Evolutionary conservation across 192 early-diverging fungal genomes (phyloP).

Genomic region (Obelidium mucronatum): DNA sequence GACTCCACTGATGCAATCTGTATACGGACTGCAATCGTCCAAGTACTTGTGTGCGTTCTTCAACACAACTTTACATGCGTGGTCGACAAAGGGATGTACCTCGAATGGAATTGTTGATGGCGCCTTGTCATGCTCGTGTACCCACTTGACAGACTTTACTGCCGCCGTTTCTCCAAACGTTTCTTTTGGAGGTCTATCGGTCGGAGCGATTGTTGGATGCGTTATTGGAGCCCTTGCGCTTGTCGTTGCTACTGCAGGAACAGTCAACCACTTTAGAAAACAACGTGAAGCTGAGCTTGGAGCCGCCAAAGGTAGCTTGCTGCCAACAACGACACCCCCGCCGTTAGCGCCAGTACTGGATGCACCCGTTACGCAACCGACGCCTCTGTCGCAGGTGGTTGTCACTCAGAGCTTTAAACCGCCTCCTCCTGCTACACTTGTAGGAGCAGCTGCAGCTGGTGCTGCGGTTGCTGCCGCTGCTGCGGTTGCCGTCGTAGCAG

Average conservation of each 20-base stretch:
- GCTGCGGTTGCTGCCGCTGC: background rate
- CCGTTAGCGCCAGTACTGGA: background rate
- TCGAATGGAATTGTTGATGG: background rate
- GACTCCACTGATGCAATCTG: background rate
- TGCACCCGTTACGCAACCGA: background rate
- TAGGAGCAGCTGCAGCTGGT: background rate
- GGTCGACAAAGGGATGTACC: constrained; percentile 20
- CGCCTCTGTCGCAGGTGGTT: background rate
- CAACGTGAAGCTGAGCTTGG: background rate
- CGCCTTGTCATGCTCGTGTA: constrained; percentile 27
- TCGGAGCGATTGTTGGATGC: constrained; percentile 33
- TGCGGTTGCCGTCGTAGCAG: constrained; percentile 4
- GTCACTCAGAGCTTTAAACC: background rate
- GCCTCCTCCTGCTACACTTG: background rate
- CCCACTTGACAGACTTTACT: constrained; percentile 22
- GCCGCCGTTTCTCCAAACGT: background rate
- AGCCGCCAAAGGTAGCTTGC: constrained; percentile 23
- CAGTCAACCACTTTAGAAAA: constrained; percentile 22
- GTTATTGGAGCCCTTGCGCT: constrained; percentile 30
- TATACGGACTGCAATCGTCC: constrained; percentile 7
- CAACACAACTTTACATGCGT: constrained; percentile 1
- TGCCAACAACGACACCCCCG: constrained; percentile 20
- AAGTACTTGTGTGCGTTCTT: constrained; percentile 15
- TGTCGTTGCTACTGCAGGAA: constrained; percentile 25
- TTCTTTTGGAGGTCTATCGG: background rate